Evolutionary conservation across 768 basidiomycete genomes (phyloP).

Genomic region (Phaeotremella fagi): DNA sequence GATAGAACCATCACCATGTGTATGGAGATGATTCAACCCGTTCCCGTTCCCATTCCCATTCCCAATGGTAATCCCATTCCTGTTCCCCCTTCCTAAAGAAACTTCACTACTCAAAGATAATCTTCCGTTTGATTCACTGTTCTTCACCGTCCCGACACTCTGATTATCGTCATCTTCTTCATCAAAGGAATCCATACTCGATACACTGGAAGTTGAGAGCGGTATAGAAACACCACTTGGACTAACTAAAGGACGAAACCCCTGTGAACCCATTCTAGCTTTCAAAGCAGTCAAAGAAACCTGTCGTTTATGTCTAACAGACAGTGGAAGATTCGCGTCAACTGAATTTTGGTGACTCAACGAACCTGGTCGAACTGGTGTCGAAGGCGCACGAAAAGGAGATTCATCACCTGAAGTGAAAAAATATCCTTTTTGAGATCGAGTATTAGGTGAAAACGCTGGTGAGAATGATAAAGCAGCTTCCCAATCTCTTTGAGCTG

Average conservation of each 20-base stretch:
- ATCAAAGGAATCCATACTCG: constrained; percentile 1
- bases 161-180: not conserved
- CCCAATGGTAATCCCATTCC: too few relatives aligned
- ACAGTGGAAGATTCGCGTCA: constrained; percentile 38
- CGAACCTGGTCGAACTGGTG: not conserved
- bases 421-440: constrained; percentile 9
- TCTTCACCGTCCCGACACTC: too few relatives aligned
- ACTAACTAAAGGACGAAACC: not conserved
- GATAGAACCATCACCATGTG: not conserved
- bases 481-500: constrained; percentile 16
- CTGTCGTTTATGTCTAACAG: constrained; percentile 45
- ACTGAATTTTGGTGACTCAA: constrained; percentile 14
- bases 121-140: too few relatives aligned
- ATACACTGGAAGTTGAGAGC: not conserved
- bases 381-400: not conserved
- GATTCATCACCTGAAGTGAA: constrained; percentile 12
- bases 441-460: not conserved
- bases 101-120: too few relatives aligned
- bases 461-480: constrained; percentile 3
- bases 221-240: not conserved
- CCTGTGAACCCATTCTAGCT: constrained; percentile 38
- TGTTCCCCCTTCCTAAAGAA: too few relatives aligned
- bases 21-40: too few relatives aligned
- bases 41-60: too few relatives aligned
- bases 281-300: constrained; percentile 41